phyloP scores from a whole-genome alignment of 192 early-diverging fungal species.

The Backusella australiensis region DNA sequence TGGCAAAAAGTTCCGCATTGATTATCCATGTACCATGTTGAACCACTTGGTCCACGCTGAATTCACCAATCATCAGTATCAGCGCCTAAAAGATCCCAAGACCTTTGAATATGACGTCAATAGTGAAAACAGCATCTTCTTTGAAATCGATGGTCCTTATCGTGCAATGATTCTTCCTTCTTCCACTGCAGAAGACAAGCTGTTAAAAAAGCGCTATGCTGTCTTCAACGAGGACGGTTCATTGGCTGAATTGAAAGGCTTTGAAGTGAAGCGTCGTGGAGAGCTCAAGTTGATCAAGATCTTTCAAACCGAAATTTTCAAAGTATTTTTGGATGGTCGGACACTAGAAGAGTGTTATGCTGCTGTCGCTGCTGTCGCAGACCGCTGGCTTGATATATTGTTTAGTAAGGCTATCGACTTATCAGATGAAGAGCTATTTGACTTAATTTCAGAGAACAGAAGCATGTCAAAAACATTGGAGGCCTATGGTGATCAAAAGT shows the following conservation, averaged over 20 bases:
- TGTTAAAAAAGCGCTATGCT: conserved; percentile 98
- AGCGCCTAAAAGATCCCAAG: conserved; percentile 64
- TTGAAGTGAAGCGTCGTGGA: conserved; percentile 98
- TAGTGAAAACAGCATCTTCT: conserved; percentile 97
- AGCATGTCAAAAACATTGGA: conserved; percentile 94
- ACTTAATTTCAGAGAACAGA: conserved; percentile 95
- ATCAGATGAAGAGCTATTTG: conserved; percentile 87
- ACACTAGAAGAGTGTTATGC: conserved; percentile 87
- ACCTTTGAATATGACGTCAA: conserved; percentile 61
- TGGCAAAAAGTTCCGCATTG: conserved; percentile 81
- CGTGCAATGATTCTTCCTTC: conserved; percentile 97
- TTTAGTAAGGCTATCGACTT: conserved; percentile 80
- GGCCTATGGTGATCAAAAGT: conserved; percentile 92
- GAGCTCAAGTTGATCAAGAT: conserved; percentile 98
- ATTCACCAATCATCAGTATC: conserved; percentile 98
- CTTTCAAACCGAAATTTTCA: conserved; percentile 94
- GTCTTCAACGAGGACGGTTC: conserved; percentile 96
- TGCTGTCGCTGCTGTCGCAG: conserved; percentile 83
- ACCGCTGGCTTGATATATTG: conserved; percentile 95
- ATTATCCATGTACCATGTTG: conserved; percentile 97
- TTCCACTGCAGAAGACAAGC: conserved; percentile 92
- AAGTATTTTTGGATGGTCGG: conserved; percentile 85
- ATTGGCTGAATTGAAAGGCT: conserved; percentile 96
- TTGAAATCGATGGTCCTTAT: conserved; percentile 99
- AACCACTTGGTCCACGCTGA: conserved; percentile 95